A percentile compares a stretch with the other conserved stretches of the same genome.
These are phyloP conservation scores for Stevia rebaudiana DNA, from an alignment of 140 eudicot species.

Conservation along the genomic window DNA sequence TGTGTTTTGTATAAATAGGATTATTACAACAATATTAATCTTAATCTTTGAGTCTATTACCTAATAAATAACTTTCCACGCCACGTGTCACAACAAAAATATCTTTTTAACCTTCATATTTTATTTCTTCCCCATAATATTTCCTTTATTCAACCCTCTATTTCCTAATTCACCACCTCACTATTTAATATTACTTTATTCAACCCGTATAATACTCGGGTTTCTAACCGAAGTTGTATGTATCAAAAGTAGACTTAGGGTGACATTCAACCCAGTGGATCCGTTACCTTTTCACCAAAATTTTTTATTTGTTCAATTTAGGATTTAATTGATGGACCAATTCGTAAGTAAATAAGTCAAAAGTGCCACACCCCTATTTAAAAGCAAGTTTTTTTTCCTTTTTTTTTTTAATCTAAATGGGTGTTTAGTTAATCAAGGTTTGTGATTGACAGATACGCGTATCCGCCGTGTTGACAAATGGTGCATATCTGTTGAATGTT, in stretches of 20 bases:
- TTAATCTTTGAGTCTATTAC: too few relatives aligned
- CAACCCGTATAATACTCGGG: too few relatives aligned
- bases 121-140: too few relatives aligned
- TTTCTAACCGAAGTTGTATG: background rate
- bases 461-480: constrained; percentile 95
- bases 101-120: too few relatives aligned
- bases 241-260: background rate
- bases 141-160: too few relatives aligned
- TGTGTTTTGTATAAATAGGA: background rate
- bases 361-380: background rate
- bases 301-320: background rate
- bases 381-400: background rate
- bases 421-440: constrained; percentile 8
- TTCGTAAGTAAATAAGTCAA: background rate
- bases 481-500: constrained; percentile 88
- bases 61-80: too few relatives aligned
- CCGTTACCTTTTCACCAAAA: background rate
- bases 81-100: too few relatives aligned
- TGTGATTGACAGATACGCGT: constrained; percentile 69
- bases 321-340: background rate
- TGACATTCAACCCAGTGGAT: background rate
- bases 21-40: background rate
- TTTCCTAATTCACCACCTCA: too few relatives aligned
- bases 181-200: too few relatives aligned
- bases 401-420: background rate